Conservation (phyloP, 257 asterid species). For the Cynanchum wilfordii region DNA sequence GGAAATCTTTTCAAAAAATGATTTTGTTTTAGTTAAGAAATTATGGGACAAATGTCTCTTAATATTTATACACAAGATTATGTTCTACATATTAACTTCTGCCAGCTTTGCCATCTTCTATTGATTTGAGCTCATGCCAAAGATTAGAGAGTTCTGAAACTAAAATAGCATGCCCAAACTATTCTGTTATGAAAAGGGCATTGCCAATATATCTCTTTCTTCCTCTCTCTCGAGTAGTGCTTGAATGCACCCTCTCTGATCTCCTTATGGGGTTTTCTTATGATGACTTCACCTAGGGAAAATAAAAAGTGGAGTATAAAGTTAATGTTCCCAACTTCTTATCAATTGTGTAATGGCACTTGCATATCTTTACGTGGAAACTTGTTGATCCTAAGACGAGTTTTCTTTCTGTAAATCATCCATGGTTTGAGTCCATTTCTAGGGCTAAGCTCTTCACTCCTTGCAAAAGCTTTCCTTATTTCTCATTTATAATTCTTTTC, state of each 20-base stretch:
- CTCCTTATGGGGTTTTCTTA: background rate
- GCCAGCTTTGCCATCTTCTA: background rate
- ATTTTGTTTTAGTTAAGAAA: too few species aligned
- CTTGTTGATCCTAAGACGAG: background rate
- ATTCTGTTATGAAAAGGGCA: background rate
- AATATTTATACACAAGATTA: too few species aligned
- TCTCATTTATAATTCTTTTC: background rate
- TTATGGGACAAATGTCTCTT: too few species aligned
- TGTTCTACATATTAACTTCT: too few species aligned
- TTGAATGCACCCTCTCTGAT: background rate
- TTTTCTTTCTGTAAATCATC: background rate
- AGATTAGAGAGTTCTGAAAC: background rate
- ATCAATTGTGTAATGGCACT: background rate
- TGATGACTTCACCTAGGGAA: background rate
- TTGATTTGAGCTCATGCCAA: background rate
- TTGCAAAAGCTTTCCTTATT: background rate
- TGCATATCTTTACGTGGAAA: background rate
- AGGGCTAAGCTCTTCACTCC: background rate
- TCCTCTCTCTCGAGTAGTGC: background rate
- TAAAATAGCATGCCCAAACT: background rate
- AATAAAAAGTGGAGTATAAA: background rate
- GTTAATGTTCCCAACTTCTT: background rate
- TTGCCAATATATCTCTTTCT: background rate
- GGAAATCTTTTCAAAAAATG: too few species aligned
- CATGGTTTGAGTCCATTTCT: background rate